phyloP scores from a whole-genome alignment of 73 alveolate genomes.

The Effrenium voratum region DNA sequence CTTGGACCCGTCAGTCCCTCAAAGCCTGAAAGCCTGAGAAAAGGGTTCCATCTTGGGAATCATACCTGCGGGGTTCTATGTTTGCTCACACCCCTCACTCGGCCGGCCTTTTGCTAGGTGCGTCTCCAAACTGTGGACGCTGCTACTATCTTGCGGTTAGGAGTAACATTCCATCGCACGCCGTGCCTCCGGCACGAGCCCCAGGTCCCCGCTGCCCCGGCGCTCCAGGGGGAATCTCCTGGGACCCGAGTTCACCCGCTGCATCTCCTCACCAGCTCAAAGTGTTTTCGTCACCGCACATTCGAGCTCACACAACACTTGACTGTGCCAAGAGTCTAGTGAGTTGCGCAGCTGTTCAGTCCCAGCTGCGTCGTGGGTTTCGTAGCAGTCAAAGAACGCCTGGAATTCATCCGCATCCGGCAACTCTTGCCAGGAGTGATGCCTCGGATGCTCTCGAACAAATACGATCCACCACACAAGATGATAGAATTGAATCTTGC shows the following conservation, averaged over 20 bases:
- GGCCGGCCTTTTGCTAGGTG: too few relatives aligned
- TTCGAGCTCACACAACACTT: not conserved
- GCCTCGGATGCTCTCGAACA: constrained; percentile 13
- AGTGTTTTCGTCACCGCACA: not conserved
- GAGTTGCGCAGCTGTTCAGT: not conserved
- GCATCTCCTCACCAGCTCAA: not conserved
- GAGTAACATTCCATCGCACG: too few relatives aligned
- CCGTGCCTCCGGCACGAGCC: constrained; percentile 57
- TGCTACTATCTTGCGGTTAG: too few relatives aligned
- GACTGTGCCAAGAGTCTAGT: not conserved
- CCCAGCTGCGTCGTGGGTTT: constrained; percentile 24
- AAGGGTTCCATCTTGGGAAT: too few relatives aligned
- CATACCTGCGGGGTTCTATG: too few relatives aligned
- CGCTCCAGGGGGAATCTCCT: constrained; percentile 86
- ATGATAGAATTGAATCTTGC: not conserved
- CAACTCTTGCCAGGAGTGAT: constrained; percentile 63
- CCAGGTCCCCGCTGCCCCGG: constrained; percentile 45
- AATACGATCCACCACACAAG: not conserved
- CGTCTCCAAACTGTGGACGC: too few relatives aligned
- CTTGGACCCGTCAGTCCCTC: too few relatives aligned
- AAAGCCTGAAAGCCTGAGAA: too few relatives aligned
- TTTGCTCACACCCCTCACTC: too few relatives aligned
- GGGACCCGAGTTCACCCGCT: not conserved
- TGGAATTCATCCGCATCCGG: constrained; percentile 69
- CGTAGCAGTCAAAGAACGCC: constrained; percentile 84